Evolutionary conservation across 78 protist genomes (phyloP).

Genomic region (slime mould (Dictyostelium discoideum)): DNA sequence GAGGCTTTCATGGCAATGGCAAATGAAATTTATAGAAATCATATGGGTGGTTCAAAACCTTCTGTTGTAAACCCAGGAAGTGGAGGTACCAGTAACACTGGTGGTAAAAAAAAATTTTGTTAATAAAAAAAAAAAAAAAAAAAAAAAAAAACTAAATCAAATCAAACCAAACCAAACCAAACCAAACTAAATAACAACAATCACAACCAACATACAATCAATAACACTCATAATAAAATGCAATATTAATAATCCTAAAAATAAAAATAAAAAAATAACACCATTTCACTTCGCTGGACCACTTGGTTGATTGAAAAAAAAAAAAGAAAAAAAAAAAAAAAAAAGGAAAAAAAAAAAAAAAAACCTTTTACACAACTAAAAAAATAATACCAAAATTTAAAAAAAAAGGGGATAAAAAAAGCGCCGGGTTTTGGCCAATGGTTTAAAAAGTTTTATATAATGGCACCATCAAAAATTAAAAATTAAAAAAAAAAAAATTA

Average conservation of each 20-base stretch:
- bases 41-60: not conserved
- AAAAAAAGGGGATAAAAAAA: not conserved
- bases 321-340: not conserved
- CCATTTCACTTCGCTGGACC: too few relatives aligned
- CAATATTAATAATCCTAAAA: too few relatives aligned
- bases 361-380: not conserved
- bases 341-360: not conserved
- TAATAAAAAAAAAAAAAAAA: not conserved
- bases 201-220: too few relatives aligned
- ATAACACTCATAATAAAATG: too few relatives aligned
- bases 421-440: not conserved
- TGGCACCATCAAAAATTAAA: not conserved
- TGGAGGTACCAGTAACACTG: not conserved
- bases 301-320: too few relatives aligned
- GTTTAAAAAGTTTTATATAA: not conserved
- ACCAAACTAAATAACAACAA: too few relatives aligned
- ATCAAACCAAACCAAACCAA: too few relatives aligned
- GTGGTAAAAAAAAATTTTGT: not conserved
- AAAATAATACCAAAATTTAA: not conserved
- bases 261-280: too few relatives aligned
- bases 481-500: not conserved
- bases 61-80: not conserved
- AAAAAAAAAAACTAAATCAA: not conserved
- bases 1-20: slow-evolving; percentile 97
- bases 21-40: slow-evolving; percentile 86